A percentile compares a stretch with the other conserved stretches of the same genome.
phyloP scores from a whole-genome alignment of 2,329 filamentous ascomycete genomes.

The Talaromyces sp. region DNA sequence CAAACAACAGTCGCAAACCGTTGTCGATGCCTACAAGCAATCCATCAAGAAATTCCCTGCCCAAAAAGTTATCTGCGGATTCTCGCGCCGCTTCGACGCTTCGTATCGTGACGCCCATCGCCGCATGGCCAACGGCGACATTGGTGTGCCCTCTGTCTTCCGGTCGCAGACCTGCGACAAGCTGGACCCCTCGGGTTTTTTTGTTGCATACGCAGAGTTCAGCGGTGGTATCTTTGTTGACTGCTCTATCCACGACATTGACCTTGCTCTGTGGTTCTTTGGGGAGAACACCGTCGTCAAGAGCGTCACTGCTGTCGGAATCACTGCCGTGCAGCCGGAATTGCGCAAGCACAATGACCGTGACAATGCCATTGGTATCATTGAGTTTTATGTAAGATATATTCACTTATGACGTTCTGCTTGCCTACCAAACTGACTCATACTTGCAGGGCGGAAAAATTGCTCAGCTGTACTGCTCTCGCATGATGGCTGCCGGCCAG shows the following conservation, averaged over 20 bases:
- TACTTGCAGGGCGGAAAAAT: conserved; percentile 27
- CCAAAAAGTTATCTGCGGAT: conserved; percentile 56
- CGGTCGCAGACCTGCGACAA: conserved; percentile 59
- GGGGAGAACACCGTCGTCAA: conserved; percentile 22
- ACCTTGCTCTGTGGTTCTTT: conserved; percentile 39
- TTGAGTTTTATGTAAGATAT: conserved; percentile 23
- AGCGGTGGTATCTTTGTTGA: conserved; percentile 61
- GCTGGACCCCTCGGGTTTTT: conserved; percentile 55
- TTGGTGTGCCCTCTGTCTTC: conserved; percentile 52
- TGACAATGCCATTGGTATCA: conserved; percentile 30
- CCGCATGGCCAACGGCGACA: conserved; percentile 43
- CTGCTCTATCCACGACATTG: conserved; percentile 60
- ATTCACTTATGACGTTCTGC: neutral
- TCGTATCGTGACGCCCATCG: conserved; percentile 52
- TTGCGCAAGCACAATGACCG: conserved; percentile 27
- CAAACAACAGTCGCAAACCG: conserved; percentile 44
- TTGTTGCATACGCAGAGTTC: conserved; percentile 56
- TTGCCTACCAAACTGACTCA: neutral
- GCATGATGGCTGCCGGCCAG: conserved; percentile 31
- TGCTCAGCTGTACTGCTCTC: conserved; percentile 26
- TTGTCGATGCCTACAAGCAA: conserved; percentile 47
- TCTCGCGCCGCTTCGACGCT: conserved; percentile 55
- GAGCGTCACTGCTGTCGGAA: conserved; percentile 25
- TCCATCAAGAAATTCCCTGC: conserved; percentile 44
- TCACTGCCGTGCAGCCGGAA: conserved; percentile 23